Base-by-base conservation (phyloP, 345 rosid genomes). In the Zanthoxylum bungeanum region DNA sequence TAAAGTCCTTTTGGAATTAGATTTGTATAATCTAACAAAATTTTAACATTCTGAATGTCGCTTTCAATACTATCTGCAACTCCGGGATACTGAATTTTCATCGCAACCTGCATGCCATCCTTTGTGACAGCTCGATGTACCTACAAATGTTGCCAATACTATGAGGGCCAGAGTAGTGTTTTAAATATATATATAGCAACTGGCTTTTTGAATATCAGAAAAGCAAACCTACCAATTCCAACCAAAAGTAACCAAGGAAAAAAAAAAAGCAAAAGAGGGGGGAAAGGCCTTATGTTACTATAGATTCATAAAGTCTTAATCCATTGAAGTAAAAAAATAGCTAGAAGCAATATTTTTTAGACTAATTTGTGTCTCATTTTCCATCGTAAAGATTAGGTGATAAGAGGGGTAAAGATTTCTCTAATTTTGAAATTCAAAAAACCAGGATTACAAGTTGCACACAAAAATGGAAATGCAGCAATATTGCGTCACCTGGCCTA, bases 41-140 rank as follows among this genome's bases (percentile, higher is more conserved):
- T 91, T 79, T 92, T 92, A 60, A 91, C 98, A 80, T 92, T 95
- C 73, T 95, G 96, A 51, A 95, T 87, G 80, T 95, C 99, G 81
- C 97, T 95, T 46, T 92, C 97, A 74, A 95, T 89, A 81, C 97
- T 95, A 72, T 89, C 75, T 57, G 98, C 99, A 80, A 95, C 97
- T 5, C 99, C 99, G 77, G 99, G 99, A 81, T 95, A 95, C 81
- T 95, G 99, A 81, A 95, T 95, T 85, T 95, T 95, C 89, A 95
- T 91, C 16, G 97, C 98, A 27, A 89, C 96, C 40, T 87, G 73
- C 76, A 79, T 55, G 63, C 89, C 92, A 79, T 91, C 97, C 81
- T 80, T 89, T 3, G 89, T 82, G 49, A 90, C 93, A 63, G 94
- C 99, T 76, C 71, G 83, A 70, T 95, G 98, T 69, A 95, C 99